Evolutionary conservation across 495 filamentous ascomycete genomes (phyloP).

Genomic region (Parathielavia hyrcaniae): DNA sequence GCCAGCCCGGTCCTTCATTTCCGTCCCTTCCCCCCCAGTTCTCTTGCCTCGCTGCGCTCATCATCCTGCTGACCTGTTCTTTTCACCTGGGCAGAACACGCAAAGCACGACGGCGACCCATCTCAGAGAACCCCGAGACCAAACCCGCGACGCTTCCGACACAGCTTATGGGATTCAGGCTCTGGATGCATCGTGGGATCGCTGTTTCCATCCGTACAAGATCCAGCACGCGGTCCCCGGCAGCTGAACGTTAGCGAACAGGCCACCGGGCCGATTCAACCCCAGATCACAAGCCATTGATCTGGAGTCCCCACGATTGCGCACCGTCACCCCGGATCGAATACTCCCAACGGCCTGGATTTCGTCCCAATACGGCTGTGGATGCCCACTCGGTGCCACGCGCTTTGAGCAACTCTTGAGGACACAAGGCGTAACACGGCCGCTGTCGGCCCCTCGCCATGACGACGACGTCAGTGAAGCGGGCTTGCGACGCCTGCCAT

Average conservation of each 20-base stretch:
- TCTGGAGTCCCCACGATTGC: conserved; percentile 33
- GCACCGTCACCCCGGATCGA: conserved; percentile 20
- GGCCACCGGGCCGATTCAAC: conserved; percentile 30
- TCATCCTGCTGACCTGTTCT: background rate
- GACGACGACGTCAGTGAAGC: conserved; percentile 54
- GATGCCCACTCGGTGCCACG: conserved; percentile 26
- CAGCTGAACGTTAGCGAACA: conserved; percentile 9
- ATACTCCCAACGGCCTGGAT: conserved; percentile 16
- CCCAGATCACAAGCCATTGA: conserved; percentile 28
- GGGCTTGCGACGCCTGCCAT: conserved; percentile 78
- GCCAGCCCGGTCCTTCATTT: conserved; percentile 5
- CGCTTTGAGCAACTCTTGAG: conserved; percentile 15
- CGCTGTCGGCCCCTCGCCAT: conserved; percentile 7
- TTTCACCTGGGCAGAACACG: background rate
- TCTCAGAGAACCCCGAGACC: background rate
- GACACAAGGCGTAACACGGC: conserved; percentile 13
- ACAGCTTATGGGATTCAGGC: background rate
- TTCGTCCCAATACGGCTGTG: conserved; percentile 23
- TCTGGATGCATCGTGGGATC: background rate
- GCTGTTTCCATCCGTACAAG: background rate
- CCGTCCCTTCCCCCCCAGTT: conserved; percentile 1
- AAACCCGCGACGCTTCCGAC: background rate
- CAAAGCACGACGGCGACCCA: background rate
- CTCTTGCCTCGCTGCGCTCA: background rate
- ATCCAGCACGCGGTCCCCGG: conserved; percentile 6